Evolutionary conservation across 805 yeast species (phyloP), one percentile per base, ranked within the genome.

Genomic region (Nakazawaea molendinolei): DNA sequence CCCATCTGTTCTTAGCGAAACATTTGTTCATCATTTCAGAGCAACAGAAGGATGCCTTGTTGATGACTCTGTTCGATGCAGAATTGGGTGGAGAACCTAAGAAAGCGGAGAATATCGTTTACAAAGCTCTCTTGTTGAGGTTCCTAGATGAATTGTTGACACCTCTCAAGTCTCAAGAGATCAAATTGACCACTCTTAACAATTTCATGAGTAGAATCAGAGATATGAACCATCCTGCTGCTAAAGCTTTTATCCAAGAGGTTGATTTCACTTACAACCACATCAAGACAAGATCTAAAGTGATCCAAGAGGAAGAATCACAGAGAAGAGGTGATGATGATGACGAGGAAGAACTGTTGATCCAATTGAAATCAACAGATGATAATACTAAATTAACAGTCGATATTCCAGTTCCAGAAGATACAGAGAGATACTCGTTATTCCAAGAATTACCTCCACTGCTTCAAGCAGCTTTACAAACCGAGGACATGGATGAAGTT

Each of bases 41-140:
- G 45, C 78, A 79, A 43, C 97, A 92, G 54, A 86, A 89, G 52
- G 97, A 92, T 56, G 86, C 95, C 0, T 72, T 92, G 41, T 67
- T 89, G 53, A 89, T 90, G 96, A 79, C 80, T 15, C 94, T 97
- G 0, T 92, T 92, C 56, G 95, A 90, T 50, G 65, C 67, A 38
- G 86, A 86, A 54, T 66, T 90, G 42, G 75, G 70, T 10, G 81
- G 77, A 15, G 69, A 86, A 32, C 50, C 69, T 0, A 43, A 45
- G 5, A 53, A 56, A 5, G 76, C 95, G 8, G 70, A 68, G 42
- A 80, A 75, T 41, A 73, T 77, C n/a, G 79, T 90, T 30, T 81
- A 76, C 55, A 92, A 86, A 50, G 79, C 95, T 2, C 71, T 85
- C 48, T 59, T 90, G 22, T 54, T 90, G 42, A 95, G 86, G 51